A percentile compares a stretch with the other conserved stretches of the same genome.
Evolutionary conservation across 2,329 filamentous ascomycete genomes (phyloP).

Genomic region (Monosporascus sp.): DNA sequence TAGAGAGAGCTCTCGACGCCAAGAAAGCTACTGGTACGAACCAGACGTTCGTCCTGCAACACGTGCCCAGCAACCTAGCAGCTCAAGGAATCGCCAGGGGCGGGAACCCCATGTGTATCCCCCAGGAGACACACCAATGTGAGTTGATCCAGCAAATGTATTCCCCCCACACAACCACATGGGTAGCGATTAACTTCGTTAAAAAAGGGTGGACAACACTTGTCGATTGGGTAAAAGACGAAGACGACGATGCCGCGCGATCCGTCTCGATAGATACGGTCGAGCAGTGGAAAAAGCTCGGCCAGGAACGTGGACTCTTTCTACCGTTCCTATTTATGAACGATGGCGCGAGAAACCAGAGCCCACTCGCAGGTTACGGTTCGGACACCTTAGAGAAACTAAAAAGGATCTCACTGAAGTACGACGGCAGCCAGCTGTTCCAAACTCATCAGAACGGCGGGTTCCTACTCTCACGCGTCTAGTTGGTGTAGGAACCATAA

Average conservation of each 20-base stretch:
- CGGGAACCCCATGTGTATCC: slow-evolving; percentile 13
- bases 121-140: slow-evolving; percentile 12
- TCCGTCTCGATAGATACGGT: slow-evolving; percentile 12
- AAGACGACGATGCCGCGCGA: slow-evolving; percentile 10
- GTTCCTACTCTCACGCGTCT: slow-evolving; percentile 6
- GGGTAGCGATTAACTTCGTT: background rate
- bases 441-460: slow-evolving; percentile 20
- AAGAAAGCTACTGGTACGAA: slow-evolving; percentile 13
- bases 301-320: background rate
- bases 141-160: slow-evolving; percentile 1
- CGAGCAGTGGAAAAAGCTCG: slow-evolving; percentile 7
- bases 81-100: slow-evolving; percentile 9
- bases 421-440: slow-evolving; percentile 20
- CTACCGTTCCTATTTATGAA: slow-evolving; percentile 16
- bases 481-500: too few species aligned
- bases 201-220: slow-evolving; percentile 17
- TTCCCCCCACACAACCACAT: background rate
- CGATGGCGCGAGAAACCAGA: slow-evolving; percentile 19
- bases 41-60: slow-evolving; percentile 16
- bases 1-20: slow-evolving; percentile 7
- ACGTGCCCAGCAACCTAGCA: slow-evolving; percentile 6
- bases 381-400: slow-evolving; percentile 15
- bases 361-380: slow-evolving; percentile 20
- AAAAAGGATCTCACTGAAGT: slow-evolving; percentile 16
- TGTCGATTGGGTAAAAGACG: slow-evolving; percentile 13